Conservation (phyloP, 176 grass and related monocot species). For the Aechmea fasciata region DNA sequence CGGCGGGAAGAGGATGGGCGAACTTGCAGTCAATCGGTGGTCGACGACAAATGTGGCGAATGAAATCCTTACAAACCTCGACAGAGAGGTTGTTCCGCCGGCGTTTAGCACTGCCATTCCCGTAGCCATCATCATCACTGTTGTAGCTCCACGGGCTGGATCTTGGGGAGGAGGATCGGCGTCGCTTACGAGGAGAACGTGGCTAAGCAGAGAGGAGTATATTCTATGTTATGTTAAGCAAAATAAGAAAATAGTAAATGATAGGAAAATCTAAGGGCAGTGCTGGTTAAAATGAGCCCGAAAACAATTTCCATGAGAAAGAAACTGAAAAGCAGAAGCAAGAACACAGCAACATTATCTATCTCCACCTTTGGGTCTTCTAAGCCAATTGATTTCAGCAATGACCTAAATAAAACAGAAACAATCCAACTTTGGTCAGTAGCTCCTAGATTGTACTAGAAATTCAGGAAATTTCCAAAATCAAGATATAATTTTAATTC, state of each 20-base stretch:
- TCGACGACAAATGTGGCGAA: conserved; percentile 40
- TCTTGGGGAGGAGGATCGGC: no score
- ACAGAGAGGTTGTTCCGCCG: no score
- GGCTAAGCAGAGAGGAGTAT: no score
- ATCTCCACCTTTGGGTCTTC: conserved; percentile 41
- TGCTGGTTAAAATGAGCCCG: no score
- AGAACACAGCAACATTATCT: conserved; percentile 21
- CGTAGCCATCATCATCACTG: no score
- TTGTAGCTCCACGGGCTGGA: no score
- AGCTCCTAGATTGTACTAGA: neutral
- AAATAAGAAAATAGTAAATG: no score
- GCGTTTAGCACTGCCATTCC: no score
- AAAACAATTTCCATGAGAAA: neutral
- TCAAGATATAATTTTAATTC: no score
- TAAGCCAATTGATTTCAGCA: conserved; percentile 41
- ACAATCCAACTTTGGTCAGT: conserved; percentile 8
- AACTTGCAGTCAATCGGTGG: conserved; percentile 52
- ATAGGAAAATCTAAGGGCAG: no score
- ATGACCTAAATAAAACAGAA: conserved; percentile 24
- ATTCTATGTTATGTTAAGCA: no score
- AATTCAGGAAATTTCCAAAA: neutral
- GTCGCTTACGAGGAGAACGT: no score
- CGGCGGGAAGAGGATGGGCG: conserved; percentile 48
- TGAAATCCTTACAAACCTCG: conserved; percentile 47
- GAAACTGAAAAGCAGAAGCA: neutral